Conservation (phyloP, 768 basidiomycete genomes). For the Polyporus arcularius region DNA sequence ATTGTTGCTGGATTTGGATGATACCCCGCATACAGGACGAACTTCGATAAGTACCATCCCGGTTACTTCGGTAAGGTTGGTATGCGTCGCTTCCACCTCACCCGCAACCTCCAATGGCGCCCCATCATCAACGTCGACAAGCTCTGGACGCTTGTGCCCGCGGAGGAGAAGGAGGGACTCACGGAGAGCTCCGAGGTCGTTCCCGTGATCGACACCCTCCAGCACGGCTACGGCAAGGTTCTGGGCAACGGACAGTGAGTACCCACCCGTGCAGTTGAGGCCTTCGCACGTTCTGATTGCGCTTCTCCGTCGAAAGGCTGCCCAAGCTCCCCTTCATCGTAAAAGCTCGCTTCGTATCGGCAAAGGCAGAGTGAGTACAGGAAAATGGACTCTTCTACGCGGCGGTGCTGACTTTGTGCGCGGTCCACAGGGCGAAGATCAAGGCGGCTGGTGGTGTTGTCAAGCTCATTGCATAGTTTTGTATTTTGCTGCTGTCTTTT, state of each 20-base stretch:
- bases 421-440: conserved; percentile 62
- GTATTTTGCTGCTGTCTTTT: conserved; percentile 29
- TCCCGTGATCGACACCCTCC: conserved; percentile 90
- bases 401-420: conserved; percentile 2
- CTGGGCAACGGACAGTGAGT: conserved; percentile 91
- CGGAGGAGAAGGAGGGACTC: conserved; percentile 77
- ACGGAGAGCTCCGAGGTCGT: conserved; percentile 78
- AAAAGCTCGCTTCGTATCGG: conserved; percentile 95
- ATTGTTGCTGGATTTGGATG: too few relatives aligned
- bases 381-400: background rate
- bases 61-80: conserved; percentile 99
- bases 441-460: conserved; percentile 96
- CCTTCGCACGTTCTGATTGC: background rate
- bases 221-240: conserved; percentile 87
- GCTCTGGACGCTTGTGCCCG: conserved; percentile 89
- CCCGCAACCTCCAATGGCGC: conserved; percentile 87
- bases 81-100: conserved; percentile 99
- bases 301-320: conserved; percentile 47
- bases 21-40: conserved; percentile 56
- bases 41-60: conserved; percentile 99
- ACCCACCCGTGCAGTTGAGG: background rate
- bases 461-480: conserved; percentile 78
- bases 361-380: conserved; percentile 70
- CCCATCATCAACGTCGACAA: conserved; percentile 99
- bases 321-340: conserved; percentile 94